phyloP scores from a whole-genome alignment of 164 flowering plant genomes.

The Vitis riparia region DNA sequence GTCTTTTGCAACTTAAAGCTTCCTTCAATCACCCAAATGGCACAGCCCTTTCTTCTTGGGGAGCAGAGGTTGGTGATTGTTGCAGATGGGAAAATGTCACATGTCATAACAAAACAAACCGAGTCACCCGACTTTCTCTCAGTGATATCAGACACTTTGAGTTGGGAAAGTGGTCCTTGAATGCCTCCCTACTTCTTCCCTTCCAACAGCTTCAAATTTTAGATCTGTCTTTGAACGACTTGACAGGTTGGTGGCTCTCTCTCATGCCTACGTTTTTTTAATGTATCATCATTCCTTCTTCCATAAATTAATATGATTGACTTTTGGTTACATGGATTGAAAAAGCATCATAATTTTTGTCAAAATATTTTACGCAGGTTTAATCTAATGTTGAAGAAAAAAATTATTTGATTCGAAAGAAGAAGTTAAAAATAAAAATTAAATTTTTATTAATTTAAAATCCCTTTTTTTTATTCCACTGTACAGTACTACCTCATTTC shows the following conservation, averaged over 20 bases:
- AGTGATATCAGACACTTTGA: rapidly evolving
- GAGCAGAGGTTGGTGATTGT: slow-evolving; percentile 2
- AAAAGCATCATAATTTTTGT: too few relatives aligned
- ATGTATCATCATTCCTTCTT: too few relatives aligned
- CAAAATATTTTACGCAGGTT: too few relatives aligned
- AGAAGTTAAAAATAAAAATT: too few relatives aligned
- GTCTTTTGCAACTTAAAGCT: slow-evolving; percentile 4
- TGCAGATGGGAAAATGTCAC: neutral
- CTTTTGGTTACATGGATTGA: too few relatives aligned
- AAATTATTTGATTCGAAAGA: too few relatives aligned
- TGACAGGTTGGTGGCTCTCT: neutral
- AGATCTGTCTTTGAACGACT: rapidly evolving
- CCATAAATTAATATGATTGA: too few relatives aligned
- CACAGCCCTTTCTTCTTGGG: neutral
- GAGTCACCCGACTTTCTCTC: slow-evolving; percentile 5
- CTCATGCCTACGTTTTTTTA: too few relatives aligned
- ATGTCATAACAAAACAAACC: neutral
- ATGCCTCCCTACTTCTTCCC: slow-evolving; percentile 2
- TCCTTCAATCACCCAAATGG: slow-evolving; percentile 9
- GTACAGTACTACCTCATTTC: too few relatives aligned
- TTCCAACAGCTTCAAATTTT: neutral
- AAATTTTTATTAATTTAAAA: too few relatives aligned
- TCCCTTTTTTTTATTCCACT: too few relatives aligned
- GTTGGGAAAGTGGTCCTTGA: neutral
- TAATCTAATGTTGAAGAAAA: too few relatives aligned